Percentiles rank a stretch among this genome's conserved stretches.
phyloP scores from a whole-genome alignment of 2,329 filamentous ascomycete species.

The Huntiella moniliformis region DNA sequence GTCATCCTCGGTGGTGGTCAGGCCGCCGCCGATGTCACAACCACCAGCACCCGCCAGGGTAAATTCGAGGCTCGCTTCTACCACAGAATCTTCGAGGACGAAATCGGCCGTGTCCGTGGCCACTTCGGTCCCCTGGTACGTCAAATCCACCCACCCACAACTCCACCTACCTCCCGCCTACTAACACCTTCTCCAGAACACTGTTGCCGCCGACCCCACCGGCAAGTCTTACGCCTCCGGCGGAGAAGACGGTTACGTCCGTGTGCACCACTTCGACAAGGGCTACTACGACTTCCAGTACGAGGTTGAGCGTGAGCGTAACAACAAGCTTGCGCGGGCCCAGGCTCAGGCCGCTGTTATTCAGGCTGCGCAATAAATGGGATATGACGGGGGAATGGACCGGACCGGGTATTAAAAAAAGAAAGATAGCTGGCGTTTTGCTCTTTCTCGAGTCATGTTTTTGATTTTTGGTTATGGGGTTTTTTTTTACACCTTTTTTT shows the following conservation, averaged over 20 bases:
- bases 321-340: constrained; percentile 20
- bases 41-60: constrained; percentile 80
- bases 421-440: too few species aligned
- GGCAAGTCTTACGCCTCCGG: constrained; percentile 88
- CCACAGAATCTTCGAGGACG: constrained; percentile 98
- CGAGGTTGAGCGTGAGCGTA: constrained; percentile 80
- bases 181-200: constrained; percentile 37
- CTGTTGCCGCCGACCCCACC: constrained; percentile 78
- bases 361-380: neutral
- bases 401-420: constrained; percentile 15
- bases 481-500: neutral
- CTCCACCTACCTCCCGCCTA: too few species aligned
- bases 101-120: constrained; percentile 89
- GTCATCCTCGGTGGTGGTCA: constrained; percentile 96
- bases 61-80: constrained; percentile 99
- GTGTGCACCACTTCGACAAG: constrained; percentile 97
- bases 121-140: constrained; percentile 74
- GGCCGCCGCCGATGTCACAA: constrained; percentile 97
- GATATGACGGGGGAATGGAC: neutral
- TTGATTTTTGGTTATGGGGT: constrained; percentile 8
- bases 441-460: constrained; percentile 1
- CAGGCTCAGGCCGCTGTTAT: neutral
- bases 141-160: constrained; percentile 1
- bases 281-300: constrained; percentile 97
- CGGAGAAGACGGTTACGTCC: constrained; percentile 95